Conservation (phyloP, 2,329 filamentous ascomycete species). For the Diaporthe capsici region DNA sequence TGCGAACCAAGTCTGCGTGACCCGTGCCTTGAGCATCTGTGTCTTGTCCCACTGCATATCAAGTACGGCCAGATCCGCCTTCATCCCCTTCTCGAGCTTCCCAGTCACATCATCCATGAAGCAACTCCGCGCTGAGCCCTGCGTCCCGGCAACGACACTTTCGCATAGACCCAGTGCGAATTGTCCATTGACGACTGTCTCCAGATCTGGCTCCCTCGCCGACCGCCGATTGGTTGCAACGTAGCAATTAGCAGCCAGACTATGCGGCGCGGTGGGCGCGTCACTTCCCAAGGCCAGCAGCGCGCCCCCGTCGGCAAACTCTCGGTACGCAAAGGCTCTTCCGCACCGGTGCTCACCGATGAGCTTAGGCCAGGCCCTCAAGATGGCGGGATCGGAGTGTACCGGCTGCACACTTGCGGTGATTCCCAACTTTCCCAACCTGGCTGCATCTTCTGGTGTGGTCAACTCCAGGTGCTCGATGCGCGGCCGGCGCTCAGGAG, state of each 20-base stretch:
- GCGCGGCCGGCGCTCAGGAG: constrained; percentile 66
- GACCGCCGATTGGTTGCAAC: constrained; percentile 71
- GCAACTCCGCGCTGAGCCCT: constrained; percentile 70
- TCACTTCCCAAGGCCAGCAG: constrained; percentile 71
- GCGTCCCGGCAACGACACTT: constrained; percentile 67
- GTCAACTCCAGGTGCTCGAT: constrained; percentile 77
- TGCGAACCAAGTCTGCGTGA: constrained; percentile 68
- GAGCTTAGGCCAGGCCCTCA: constrained; percentile 72
- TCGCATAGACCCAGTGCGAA: constrained; percentile 68
- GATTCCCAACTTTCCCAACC: constrained; percentile 72
- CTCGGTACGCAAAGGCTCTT: constrained; percentile 74
- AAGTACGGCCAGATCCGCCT: constrained; percentile 71
- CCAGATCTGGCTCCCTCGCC: constrained; percentile 61
- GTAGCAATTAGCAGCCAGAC: constrained; percentile 69
- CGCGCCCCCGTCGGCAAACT: constrained; percentile 69
- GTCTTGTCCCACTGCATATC: constrained; percentile 65
- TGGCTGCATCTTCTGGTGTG: constrained; percentile 65
- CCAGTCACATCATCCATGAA: constrained; percentile 70
- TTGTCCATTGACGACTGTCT: constrained; percentile 63
- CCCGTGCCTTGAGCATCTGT: constrained; percentile 59
- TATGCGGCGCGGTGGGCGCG: constrained; percentile 70
- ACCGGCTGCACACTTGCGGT: constrained; percentile 72
- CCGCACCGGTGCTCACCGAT: constrained; percentile 67
- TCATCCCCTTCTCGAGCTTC: constrained; percentile 63
- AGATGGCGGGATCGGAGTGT: constrained; percentile 72